Base-by-base conservation (phyloP, 2,329 filamentous ascomycete genomes). In the Paracamarosporium sp. region DNA sequence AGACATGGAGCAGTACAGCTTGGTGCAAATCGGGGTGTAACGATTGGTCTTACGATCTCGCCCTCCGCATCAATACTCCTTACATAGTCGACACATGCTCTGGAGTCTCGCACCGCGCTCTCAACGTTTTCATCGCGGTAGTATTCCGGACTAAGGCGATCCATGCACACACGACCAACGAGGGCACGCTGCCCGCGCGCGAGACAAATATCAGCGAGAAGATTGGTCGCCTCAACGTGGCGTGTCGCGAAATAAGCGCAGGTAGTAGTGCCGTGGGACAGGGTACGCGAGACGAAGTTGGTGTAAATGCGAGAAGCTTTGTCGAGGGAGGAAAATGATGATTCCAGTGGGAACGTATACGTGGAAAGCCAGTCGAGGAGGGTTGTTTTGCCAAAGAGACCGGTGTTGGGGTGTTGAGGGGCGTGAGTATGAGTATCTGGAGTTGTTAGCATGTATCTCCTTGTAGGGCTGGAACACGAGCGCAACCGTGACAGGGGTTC, bases 151-250 rank as follows among this genome's bases (percentile, higher is more conserved):
- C 87, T 89, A 4, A 90, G 75, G 40, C 63, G 66, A 75, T 98
- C 92, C 95, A 99, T 98, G 81, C 93, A 97, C n/a, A 96, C 91
- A 38, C 95, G 85, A 30, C 95, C 95, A 38, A 99, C 86, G 63
- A 98, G 91, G 6, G 95, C 95, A 52, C 95, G 85, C 78, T 99
- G 95, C 43, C 95, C 95, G 25, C 86, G 80, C 0, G 79, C 73
- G n/a, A 91, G 82, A 70, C 94, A 97, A 17, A 97, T 85, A 62
- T 92, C 87, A 0, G 93, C 91, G 5, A 99, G 88, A 7, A 97
- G 84, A 73, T 97, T 97, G n/a, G 95, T 99, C 1, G 93, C 88
- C 0, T 86, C 83, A 1, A 96, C 90, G 74, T 96, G 89, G 61
- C 92, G 88, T 25, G 95, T 98, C 57, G 94, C 94, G 76, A 91